Evolutionary conservation across 1,284 basidiomycete species (phyloP).

Genomic region (Rhodotorula sp.): DNA sequence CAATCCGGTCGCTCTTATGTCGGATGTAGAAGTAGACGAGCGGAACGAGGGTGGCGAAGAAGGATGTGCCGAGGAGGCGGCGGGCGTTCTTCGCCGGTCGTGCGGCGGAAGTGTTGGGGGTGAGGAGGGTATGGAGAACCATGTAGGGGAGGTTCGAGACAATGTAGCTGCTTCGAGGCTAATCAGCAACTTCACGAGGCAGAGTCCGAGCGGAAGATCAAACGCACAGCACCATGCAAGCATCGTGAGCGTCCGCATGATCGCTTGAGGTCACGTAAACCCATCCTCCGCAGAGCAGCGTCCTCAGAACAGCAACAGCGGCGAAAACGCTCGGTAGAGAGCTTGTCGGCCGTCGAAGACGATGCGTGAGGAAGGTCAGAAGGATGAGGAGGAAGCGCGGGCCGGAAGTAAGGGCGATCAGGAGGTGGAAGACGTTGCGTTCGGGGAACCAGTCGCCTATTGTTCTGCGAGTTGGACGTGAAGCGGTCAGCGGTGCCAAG

Average conservation of each 20-base stretch:
- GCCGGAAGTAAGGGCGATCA: constrained; percentile 67
- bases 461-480: constrained; percentile 49
- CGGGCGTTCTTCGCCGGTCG: constrained; percentile 53
- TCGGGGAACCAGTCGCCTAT: constrained; percentile 92
- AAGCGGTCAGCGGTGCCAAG: constrained; percentile 1
- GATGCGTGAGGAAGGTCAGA: constrained; percentile 56
- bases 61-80: constrained; percentile 54
- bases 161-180: constrained; percentile 41
- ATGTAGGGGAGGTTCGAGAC: constrained; percentile 64
- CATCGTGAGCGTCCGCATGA: constrained; percentile 77
- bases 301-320: constrained; percentile 67
- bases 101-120: constrained; percentile 48
- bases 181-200: background rate
- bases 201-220: background rate
- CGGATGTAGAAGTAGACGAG: constrained; percentile 80
- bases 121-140: constrained; percentile 64
- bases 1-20: constrained; percentile 72
- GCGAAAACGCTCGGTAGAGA: constrained; percentile 53
- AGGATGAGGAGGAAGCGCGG: constrained; percentile 76
- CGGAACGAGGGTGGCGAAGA: constrained; percentile 67
- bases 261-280: constrained; percentile 77
- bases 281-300: constrained; percentile 85
- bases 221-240: constrained; percentile 83
- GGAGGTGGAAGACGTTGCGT: constrained; percentile 80
- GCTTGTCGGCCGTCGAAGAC: background rate